Evolutionary conservation across 257 asterid species (phyloP).

Genomic region (Nemophila menziesii): DNA sequence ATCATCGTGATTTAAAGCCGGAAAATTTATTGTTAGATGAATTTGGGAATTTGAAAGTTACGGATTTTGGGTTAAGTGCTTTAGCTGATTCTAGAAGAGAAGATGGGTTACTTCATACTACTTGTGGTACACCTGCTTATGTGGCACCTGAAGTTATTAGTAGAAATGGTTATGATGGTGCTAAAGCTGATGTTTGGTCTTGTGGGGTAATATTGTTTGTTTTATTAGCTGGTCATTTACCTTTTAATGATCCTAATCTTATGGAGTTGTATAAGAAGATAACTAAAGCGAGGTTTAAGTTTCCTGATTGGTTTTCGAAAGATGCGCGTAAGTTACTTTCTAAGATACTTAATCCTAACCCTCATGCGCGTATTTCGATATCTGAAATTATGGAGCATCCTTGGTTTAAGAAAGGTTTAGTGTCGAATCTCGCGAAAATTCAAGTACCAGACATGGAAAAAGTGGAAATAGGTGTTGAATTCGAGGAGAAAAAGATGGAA

Average conservation of each 20-base stretch:
- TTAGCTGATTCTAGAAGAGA: slow-evolving; percentile 34
- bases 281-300: slow-evolving; percentile 34
- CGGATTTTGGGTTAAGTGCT: slow-evolving; percentile 81
- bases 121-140: slow-evolving; percentile 84
- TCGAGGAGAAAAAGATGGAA: slow-evolving; percentile 16
- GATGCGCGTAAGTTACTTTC: slow-evolving; percentile 37
- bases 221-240: slow-evolving; percentile 57
- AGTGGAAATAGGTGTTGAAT: background rate
- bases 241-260: slow-evolving; percentile 47
- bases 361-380: slow-evolving; percentile 43
- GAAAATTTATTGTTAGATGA: slow-evolving; percentile 72
- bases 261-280: slow-evolving; percentile 64
- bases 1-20: slow-evolving; percentile 71
- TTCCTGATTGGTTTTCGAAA: slow-evolving; percentile 53
- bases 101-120: slow-evolving; percentile 70
- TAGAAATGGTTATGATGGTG: slow-evolving; percentile 59
- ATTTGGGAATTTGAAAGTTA: slow-evolving; percentile 47
- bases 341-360: slow-evolving; percentile 66
- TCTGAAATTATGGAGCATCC: slow-evolving; percentile 42
- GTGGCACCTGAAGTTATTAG: slow-evolving; percentile 72
- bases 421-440: slow-evolving; percentile 4
- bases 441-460: slow-evolving; percentile 14
- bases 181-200: slow-evolving; percentile 70
- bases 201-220: slow-evolving; percentile 71
- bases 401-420: slow-evolving; percentile 56